Evolutionary conservation across 169 alveolate genomes (phyloP).

Genomic region (Cryptosporidium canis): DNA sequence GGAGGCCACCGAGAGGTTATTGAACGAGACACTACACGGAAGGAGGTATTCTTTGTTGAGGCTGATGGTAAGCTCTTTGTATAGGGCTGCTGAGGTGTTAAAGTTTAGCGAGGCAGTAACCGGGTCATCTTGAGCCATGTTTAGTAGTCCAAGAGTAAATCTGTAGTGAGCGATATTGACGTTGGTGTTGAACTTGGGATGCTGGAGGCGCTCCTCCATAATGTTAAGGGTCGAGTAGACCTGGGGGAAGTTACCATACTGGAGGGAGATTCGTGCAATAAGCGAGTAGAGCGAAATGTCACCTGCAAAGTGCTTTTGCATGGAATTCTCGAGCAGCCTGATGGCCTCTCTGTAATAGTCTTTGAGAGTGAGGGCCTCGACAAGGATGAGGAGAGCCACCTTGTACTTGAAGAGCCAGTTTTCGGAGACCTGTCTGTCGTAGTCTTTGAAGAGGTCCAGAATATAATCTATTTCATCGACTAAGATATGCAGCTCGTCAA

Average conservation of each 20-base stretch:
- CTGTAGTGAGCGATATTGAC: constrained; percentile 65
- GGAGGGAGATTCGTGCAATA: constrained; percentile 29
- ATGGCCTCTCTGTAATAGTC: constrained; percentile 50
- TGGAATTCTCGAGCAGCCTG: not conserved
- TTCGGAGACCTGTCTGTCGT: not conserved
- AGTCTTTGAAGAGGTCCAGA: not conserved
- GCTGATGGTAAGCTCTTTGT: constrained; percentile 40
- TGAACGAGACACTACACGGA: constrained; percentile 31
- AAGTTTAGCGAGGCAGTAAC: constrained; percentile 64
- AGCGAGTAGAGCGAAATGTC: constrained; percentile 39
- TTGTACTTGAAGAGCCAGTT: constrained; percentile 34
- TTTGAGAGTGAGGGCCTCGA: constrained; percentile 26
- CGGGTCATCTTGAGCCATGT: constrained; percentile 68
- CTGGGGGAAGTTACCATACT: constrained; percentile 21
- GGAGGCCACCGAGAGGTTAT: constrained; percentile 57
- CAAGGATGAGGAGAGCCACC: not conserved
- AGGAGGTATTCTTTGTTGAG: constrained; percentile 10
- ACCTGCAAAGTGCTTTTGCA: constrained; percentile 27
- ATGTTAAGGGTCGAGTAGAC: not conserved
- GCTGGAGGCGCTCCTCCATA: constrained; percentile 30
- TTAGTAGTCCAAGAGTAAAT: constrained; percentile 67
- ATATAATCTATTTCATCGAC: constrained; percentile 42
- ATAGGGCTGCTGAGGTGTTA: constrained; percentile 66
- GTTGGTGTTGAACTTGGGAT: not conserved
- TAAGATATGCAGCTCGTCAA: constrained; percentile 30